A percentile compares a stretch with the other conserved stretches of the same genome.
phyloP scores from a whole-genome alignment of 169 alveolate species.

The Plasmodium gonderi region DNA sequence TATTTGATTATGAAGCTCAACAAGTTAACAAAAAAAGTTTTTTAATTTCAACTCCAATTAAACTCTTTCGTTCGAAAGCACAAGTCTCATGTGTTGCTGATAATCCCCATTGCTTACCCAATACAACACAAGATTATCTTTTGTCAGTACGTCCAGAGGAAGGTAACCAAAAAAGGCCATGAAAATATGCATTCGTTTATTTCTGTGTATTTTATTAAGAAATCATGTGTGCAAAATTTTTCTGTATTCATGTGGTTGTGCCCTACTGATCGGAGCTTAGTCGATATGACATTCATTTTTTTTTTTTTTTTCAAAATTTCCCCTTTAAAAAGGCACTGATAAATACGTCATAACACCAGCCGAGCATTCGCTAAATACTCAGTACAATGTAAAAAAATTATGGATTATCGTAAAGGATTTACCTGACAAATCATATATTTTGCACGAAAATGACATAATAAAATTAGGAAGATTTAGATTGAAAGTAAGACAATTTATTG shows the following conservation, averaged over 20 bases:
- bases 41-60: slow-evolving; percentile 77
- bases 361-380: slow-evolving; percentile 76
- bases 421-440: slow-evolving; percentile 85
- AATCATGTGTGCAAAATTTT: too few species aligned
- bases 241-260: background rate
- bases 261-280: background rate
- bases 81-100: slow-evolving; percentile 74
- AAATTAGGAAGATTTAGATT: slow-evolving; percentile 94
- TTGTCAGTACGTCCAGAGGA: slow-evolving; percentile 70
- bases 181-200: background rate
- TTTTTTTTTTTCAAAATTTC: background rate
- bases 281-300: background rate
- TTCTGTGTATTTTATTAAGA: background rate
- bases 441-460: slow-evolving; percentile 93
- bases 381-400: slow-evolving; percentile 87
- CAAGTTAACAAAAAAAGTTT: slow-evolving; percentile 84
- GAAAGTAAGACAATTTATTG: slow-evolving; percentile 90
- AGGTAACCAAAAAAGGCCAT: slow-evolving; percentile 4
- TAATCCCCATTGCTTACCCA: slow-evolving; percentile 61
- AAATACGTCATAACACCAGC: slow-evolving; percentile 84
- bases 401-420: slow-evolving; percentile 93
- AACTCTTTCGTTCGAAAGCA: slow-evolving; percentile 71
- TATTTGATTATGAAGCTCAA: slow-evolving; percentile 95
- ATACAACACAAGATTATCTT: slow-evolving; percentile 65
- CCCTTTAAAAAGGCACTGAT: background rate